These are phyloP conservation scores for Aspergillus bombycis DNA, from an alignment of 2,329 filamentous ascomycete genomes.

Conservation along the genomic window DNA sequence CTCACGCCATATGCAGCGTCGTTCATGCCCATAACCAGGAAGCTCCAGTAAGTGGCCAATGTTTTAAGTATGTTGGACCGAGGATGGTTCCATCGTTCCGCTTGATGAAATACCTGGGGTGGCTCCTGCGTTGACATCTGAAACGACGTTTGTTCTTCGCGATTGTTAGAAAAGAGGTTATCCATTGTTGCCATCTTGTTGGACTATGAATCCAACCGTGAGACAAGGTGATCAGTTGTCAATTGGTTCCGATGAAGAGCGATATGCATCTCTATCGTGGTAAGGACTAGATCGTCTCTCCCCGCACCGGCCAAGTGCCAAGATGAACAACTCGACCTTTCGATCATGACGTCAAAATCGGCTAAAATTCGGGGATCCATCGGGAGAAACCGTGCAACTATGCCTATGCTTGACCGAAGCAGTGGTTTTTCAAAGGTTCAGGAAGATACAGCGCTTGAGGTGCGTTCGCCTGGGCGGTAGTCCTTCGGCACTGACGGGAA, in stretches of 20 bases:
- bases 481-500: not conserved
- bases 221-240: not conserved
- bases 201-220: not conserved
- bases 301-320: not conserved
- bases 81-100: not conserved
- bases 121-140: not conserved
- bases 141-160: not conserved
- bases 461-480: not conserved
- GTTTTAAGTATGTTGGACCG: slow-evolving; percentile 5
- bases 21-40: slow-evolving; percentile 27
- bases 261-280: not conserved
- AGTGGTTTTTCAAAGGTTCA: not conserved
- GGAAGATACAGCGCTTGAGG: not conserved
- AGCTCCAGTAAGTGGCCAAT: slow-evolving; percentile 22
- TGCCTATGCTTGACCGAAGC: not conserved
- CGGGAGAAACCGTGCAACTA: not conserved
- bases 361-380: not conserved
- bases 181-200: not conserved
- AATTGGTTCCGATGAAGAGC: not conserved
- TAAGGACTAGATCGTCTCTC: not conserved
- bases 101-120: not conserved
- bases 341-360: not conserved
- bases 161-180: not conserved
- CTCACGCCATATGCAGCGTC: slow-evolving; percentile 20
- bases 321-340: not conserved